These are phyloP conservation scores for Dioszegia aurantiaca DNA, from an alignment of 768 basidiomycete genomes.

Conservation along the genomic window DNA sequence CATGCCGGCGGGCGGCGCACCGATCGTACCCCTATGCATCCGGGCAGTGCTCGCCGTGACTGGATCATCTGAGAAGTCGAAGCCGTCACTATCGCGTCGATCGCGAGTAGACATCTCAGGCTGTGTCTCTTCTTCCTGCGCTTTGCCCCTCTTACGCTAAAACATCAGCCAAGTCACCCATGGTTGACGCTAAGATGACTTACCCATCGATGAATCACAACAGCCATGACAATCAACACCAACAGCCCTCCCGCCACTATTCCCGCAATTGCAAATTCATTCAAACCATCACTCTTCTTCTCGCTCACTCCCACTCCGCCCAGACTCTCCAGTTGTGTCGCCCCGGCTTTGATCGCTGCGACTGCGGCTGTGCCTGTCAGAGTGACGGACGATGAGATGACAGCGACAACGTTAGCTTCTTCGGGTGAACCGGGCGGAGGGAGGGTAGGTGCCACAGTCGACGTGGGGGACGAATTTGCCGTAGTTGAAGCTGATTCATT, in stretches of 20 bases:
- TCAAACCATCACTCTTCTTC: not conserved
- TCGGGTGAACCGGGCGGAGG: slow-evolving; percentile 2
- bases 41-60: slow-evolving; percentile 11
- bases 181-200: not conserved
- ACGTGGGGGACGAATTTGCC: no score
- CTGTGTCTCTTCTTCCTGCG: not conserved
- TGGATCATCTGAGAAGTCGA: slow-evolving; percentile 7
- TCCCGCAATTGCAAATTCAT: slow-evolving; percentile 9
- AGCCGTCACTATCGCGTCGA: not conserved
- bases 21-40: not conserved
- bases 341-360: slow-evolving; percentile 7
- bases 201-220: slow-evolving; percentile 6
- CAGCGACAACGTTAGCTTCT: not conserved
- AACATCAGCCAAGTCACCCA: not conserved
- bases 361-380: slow-evolving; percentile 2
- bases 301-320: not conserved
- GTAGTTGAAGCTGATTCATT: no score
- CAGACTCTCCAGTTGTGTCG: slow-evolving; percentile 3
- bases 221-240: not conserved
- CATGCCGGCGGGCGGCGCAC: not conserved
- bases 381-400: slow-evolving; percentile 6
- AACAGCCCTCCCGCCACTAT: slow-evolving; percentile 6
- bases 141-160: slow-evolving; percentile 7
- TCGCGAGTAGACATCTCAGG: not conserved
- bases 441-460: not conserved